Base-by-base conservation (phyloP, 2,329 filamentous ascomycete species). In the Tympanopsis confertula region DNA sequence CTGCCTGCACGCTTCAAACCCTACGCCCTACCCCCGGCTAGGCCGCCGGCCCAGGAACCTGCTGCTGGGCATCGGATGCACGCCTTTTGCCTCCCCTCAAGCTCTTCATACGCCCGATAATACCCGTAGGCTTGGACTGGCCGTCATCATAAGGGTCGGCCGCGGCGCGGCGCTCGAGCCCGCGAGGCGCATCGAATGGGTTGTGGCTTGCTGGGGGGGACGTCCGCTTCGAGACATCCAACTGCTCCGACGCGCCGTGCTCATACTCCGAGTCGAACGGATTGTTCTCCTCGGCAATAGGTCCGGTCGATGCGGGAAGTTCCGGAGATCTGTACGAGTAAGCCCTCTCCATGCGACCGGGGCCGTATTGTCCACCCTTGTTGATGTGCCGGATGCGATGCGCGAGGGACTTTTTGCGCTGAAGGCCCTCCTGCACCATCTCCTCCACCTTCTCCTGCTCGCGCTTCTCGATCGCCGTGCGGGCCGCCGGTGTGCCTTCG, bases 391-490 rank as follows among this genome's bases (percentile, higher is more conserved):
- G 82, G 55, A 98, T 82, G 39, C 88, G 84, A 55, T 95, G 87
- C 3, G 87, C 91, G 42, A 98, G 68, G 19, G 88, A 95, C 66
- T 95, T 95, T 70, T 95, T 96, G 42, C 91, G 79, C 47, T 82
- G 78, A 30, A 98, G 60, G 4, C 82, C 82, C 5, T 63, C 62
- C 17, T 69, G 59, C 39, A 63, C 53, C 19, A 53, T 47, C 41
- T 72, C 70, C 35, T 81, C 73, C 14, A 69, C 71, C 43, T 84
- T 61, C 49, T 79, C 86, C 20, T 73, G 81, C 50, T 89, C 75
- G 36, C 77, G 77, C 42, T 82, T 78, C 54, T 85, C 75, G 38
- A 94, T 85, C 14, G 82, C 85, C 5, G 78, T 74, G 48, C 78
- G 78, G 19, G 88, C 83, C 19, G 88, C 91, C 13, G 91, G 89